These are phyloP conservation scores for Artemisia argyi DNA, from an alignment of 129 eudicot species.

Conservation along the genomic window DNA sequence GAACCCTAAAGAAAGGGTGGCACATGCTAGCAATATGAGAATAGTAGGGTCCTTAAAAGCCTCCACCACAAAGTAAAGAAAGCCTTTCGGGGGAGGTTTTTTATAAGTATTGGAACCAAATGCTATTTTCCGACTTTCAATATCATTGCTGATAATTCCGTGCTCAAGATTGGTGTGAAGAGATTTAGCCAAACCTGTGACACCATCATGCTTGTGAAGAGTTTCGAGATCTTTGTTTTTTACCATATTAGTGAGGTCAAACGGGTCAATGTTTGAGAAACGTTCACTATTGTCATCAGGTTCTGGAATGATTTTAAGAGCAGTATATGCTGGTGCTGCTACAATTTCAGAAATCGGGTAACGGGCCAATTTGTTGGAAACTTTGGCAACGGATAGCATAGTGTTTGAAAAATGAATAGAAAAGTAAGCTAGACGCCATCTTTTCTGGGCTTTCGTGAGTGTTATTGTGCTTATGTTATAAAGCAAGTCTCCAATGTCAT, in stretches of 20 bases:
- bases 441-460: constrained; percentile 52
- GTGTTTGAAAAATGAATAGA: constrained; percentile 50
- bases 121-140: constrained; percentile 19
- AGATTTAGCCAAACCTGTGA: constrained; percentile 42
- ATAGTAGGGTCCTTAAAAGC: constrained; percentile 71
- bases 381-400: constrained; percentile 40
- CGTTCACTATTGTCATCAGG: background rate
- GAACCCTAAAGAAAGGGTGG: constrained; percentile 60
- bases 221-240: constrained; percentile 45
- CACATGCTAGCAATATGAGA: constrained; percentile 58
- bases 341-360: constrained; percentile 20
- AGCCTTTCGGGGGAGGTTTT: constrained; percentile 60
- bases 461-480: constrained; percentile 44
- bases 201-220: constrained; percentile 39
- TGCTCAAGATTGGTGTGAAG: constrained; percentile 42
- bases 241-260: constrained; percentile 48
- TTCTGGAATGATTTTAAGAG: constrained; percentile 35
- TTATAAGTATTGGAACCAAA: constrained; percentile 69
- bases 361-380: constrained; percentile 18
- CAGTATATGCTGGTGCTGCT: constrained; percentile 38
- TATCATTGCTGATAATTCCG: constrained; percentile 47
- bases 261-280: constrained; percentile 37
- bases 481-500: constrained; percentile 30
- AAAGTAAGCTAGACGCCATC: constrained; percentile 69
- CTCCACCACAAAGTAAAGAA: constrained; percentile 47